Evolutionary conservation across 2,329 filamentous ascomycete genomes (phyloP), one percentile per base, ranked within the genome.

Genomic region (Ilyonectria destructans): DNA sequence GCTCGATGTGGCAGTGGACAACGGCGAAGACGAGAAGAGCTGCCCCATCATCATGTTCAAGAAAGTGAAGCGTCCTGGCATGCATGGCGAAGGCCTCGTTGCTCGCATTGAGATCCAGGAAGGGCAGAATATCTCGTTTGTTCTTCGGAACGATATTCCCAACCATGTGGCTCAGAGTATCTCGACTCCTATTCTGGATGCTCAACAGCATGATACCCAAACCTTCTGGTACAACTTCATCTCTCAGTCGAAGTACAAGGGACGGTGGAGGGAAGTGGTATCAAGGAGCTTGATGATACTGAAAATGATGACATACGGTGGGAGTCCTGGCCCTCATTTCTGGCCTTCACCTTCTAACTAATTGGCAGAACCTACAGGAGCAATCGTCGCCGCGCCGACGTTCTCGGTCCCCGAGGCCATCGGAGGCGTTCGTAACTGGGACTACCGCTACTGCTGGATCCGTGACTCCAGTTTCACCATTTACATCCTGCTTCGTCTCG

Each of bases 371-470:
- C 92, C 92, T 0, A 95, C 92, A 0, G 92, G 93, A 2, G 93
- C 92, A 9, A 94, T 95, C 58, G 86, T 94, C 37, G 93, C 92
- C 1, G 88, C 92, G 1, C 92, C 93, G 0, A 95, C 92, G 0
- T 95, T 95, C 75, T 94, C 92, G 0, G 86, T 95, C 1, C 92
- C 92, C 0, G 92, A 95, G 77, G 90, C 91, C 58, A 88, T 94
- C 45, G 92, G 92, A 19, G 92, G 92, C 15, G 82, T 83, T 21
- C 86, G 88, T 23, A 91, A 91, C 75, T 91, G 89, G 91, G 91
- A 93, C 77, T 93, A 93, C 75, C 87, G 91, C n/a, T 95, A 89
- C 80, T 93, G 87, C 10, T 95, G 93, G 93, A 89, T 95, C 40
- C 87, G 93, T 23, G 92, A 95, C 80, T 90, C 91, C 0, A 93